A percentile compares a stretch with the other conserved stretches of the same genome.
Evolutionary conservation across 2,329 filamentous ascomycete genomes (phyloP).

Genomic region (Trichoderma sp.): DNA sequence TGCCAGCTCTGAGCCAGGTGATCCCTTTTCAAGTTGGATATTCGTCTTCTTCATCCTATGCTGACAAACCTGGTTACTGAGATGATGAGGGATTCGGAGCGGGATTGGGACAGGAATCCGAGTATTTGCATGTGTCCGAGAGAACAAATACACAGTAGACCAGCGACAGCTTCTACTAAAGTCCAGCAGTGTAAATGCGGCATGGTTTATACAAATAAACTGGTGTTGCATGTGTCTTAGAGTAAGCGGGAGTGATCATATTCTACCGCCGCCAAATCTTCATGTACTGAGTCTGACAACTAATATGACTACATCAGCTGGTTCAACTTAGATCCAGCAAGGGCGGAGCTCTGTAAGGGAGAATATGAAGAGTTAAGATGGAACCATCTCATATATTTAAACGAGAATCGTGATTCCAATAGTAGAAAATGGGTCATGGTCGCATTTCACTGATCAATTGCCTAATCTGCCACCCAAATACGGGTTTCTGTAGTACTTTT

Average conservation of each 20-base stretch:
- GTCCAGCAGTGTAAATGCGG: background rate
- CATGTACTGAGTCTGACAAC: too few relatives aligned
- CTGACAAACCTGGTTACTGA: background rate
- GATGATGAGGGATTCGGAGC: background rate
- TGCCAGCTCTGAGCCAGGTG: background rate
- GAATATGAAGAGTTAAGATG: too few relatives aligned
- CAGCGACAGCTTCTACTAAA: background rate
- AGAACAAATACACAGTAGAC: background rate
- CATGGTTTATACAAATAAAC: background rate
- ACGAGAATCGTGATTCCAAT: too few relatives aligned
- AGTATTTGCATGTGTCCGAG: background rate
- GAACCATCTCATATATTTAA: too few relatives aligned
- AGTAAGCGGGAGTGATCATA: too few relatives aligned
- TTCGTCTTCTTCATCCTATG: background rate
- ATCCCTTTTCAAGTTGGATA: background rate
- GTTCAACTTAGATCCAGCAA: too few relatives aligned
- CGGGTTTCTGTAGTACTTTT: background rate
- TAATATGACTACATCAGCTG: too few relatives aligned
- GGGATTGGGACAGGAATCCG: background rate
- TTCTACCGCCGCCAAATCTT: too few relatives aligned
- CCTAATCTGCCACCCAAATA: background rate
- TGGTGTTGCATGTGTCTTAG: background rate
- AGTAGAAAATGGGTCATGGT: background rate
- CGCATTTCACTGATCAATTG: background rate
- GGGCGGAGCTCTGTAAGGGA: too few relatives aligned